Evolutionary conservation across 73 alveolate species (phyloP).

Genomic region (Paramecium bursaria): DNA sequence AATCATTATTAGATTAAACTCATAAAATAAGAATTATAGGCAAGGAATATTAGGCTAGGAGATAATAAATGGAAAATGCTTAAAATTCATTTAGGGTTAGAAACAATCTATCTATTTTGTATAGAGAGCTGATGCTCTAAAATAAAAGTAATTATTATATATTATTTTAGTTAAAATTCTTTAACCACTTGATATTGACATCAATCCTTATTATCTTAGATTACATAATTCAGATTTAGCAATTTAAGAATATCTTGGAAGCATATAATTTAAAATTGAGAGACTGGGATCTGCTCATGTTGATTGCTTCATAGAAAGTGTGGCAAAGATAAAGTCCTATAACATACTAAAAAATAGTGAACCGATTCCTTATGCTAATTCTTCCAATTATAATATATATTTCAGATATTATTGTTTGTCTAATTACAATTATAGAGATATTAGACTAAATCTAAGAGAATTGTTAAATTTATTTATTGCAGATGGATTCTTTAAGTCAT

Average conservation of each 20-base stretch:
- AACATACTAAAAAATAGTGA: background rate
- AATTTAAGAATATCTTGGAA: conserved; percentile 6
- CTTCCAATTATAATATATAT: conserved; percentile 65
- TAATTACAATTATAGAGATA: conserved; percentile 35
- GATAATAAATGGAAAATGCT: conserved; percentile 10
- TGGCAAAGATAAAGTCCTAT: background rate
- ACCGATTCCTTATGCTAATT: conserved; percentile 58
- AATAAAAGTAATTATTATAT: too few species aligned
- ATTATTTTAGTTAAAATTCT: too few species aligned
- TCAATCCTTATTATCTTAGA: too few species aligned
- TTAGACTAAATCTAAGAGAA: conserved; percentile 66
- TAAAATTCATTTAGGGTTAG: background rate
- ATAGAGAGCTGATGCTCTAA: too few species aligned
- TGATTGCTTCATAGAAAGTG: conserved; percentile 36
- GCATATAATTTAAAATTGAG: conserved; percentile 27
- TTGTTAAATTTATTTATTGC: conserved; percentile 65
- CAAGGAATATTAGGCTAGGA: conserved; percentile 12
- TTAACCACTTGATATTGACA: too few species aligned
- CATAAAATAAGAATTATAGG: conserved; percentile 32
- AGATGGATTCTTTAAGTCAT: conserved; percentile 66
- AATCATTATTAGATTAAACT: conserved; percentile 23
- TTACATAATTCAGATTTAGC: too few species aligned
- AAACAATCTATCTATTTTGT: too few species aligned
- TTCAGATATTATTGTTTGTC: conserved; percentile 54
- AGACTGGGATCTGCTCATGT: conserved; percentile 60